These are phyloP conservation scores for Fusarium sp. DNA, from an alignment of 2,329 filamentous ascomycete genomes.

Conservation along the genomic window DNA sequence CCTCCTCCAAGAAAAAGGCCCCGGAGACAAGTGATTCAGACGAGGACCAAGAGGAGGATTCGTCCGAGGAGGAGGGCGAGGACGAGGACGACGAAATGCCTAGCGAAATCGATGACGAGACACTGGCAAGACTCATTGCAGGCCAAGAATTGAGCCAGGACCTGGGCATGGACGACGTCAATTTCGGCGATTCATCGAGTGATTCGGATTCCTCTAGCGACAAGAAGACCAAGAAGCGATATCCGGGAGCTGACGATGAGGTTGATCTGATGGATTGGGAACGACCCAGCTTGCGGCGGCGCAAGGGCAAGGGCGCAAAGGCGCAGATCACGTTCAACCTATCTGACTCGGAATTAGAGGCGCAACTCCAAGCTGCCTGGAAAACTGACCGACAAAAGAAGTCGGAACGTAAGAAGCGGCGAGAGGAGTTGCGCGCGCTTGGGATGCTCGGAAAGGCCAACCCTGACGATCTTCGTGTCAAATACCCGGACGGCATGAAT, in stretches of 20 bases:
- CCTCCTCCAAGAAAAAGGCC: slow-evolving; percentile 56
- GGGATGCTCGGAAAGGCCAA: slow-evolving; percentile 73
- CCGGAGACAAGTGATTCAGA: slow-evolving; percentile 43
- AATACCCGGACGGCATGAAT: slow-evolving; percentile 79
- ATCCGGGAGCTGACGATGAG: slow-evolving; percentile 59
- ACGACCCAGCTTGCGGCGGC: slow-evolving; percentile 71
- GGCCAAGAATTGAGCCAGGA: slow-evolving; percentile 24
- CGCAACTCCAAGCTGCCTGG: slow-evolving; percentile 69
- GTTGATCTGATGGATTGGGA: slow-evolving; percentile 91
- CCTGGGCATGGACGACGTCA: slow-evolving; percentile 25
- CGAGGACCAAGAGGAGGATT: slow-evolving; percentile 8
- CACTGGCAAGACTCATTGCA: slow-evolving; percentile 41
- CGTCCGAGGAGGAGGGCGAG: neutral
- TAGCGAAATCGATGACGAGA: slow-evolving; percentile 44
- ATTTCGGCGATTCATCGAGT: slow-evolving; percentile 29
- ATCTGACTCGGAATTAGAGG: slow-evolving; percentile 75
- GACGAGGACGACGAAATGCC: slow-evolving; percentile 16
- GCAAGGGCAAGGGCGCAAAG: slow-evolving; percentile 72
- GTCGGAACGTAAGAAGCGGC: slow-evolving; percentile 74
- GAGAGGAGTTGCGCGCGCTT: slow-evolving; percentile 74
- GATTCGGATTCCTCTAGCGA: slow-evolving; percentile 29
- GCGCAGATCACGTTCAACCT: slow-evolving; percentile 63
- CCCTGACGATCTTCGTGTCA: slow-evolving; percentile 71
- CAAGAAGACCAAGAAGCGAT: slow-evolving; percentile 49
- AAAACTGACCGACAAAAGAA: slow-evolving; percentile 78